These are phyloP conservation scores for Lasiodiplodia sp. DNA, from an alignment of 2,329 filamentous ascomycete genomes.

Conservation along the genomic window DNA sequence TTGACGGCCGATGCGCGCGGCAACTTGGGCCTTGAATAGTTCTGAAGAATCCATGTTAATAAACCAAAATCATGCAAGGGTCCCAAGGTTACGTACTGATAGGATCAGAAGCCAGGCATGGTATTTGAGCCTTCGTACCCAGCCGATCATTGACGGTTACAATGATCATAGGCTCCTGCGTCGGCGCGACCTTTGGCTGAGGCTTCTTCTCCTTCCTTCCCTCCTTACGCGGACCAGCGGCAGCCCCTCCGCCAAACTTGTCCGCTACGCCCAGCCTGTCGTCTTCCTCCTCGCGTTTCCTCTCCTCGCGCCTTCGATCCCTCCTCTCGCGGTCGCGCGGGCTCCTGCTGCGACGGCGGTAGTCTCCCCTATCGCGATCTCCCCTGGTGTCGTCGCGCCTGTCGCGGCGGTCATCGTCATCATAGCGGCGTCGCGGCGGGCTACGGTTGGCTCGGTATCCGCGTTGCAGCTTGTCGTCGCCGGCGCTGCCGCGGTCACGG, in stretches of 20 bases:
- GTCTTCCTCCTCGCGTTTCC: constrained; percentile 38
- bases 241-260: constrained; percentile 18
- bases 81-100: constrained; percentile 62
- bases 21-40: constrained; percentile 90
- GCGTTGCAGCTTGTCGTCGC: constrained; percentile 34
- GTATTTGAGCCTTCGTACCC: constrained; percentile 93
- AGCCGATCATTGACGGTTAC: constrained; percentile 95
- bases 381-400: constrained; percentile 49
- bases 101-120: constrained; percentile 83
- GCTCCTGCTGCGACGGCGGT: constrained; percentile 24
- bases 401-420: constrained; percentile 53
- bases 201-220: constrained; percentile 21
- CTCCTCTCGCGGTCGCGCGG: constrained; percentile 26
- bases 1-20: constrained; percentile 84
- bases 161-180: constrained; percentile 83
- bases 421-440: constrained; percentile 54
- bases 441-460: constrained; percentile 38
- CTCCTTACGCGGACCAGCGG: constrained; percentile 49
- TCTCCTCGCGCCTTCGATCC: constrained; percentile 29
- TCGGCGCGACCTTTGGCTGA: constrained; percentile 29
- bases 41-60: constrained; percentile 47
- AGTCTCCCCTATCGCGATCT: constrained; percentile 29
- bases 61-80: not conserved
- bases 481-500: constrained; percentile 24
- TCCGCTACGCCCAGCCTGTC: constrained; percentile 22